Base-by-base conservation (phyloP, 108 stramenopile genomes). In the Cyclostephanos invisitatus region DNA sequence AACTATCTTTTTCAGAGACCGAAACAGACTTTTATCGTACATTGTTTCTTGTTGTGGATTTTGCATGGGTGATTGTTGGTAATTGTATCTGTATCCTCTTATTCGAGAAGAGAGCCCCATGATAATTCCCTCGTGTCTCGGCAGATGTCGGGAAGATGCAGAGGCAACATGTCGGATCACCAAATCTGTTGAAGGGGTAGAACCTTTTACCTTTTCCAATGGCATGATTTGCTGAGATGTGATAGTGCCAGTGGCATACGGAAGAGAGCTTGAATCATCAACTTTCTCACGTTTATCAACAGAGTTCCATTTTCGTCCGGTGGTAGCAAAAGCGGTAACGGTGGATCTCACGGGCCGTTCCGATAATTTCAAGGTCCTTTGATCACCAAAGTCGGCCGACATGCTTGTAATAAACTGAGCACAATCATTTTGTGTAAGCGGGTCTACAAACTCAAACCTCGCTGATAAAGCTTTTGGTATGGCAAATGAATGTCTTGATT, bases 111-210 rank as follows among this genome's bases (percentile, higher is more conserved):
- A 68, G 27, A 89, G 71, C 5, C 85, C 90, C 35, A 87, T 64
- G 25, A 86, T 84, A 47, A 86, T 82, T 17, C 87, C 89, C 65
- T 90, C 93, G 65, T 94, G 90, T 29, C 78, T 85, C 27, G 93
- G 90, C 7, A 94, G 69, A 73, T 90, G 64, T 9, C 47, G 72
- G 44, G 90, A 87, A 18, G 90, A 86, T 37, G 77, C 67, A 17
- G 86, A 80, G 22, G 78, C 66, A 18, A 80, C 77, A 60, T 94
- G 90, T n/a, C 78, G 83, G 29, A 94, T 54, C 22, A 85, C 89
- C 35, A 94, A 72, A 17, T 76, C 50, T 29, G 84, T 47, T 12
- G 32, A 32, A 51, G 71, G 65, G 44, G 27, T 14, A 35, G 71
- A 72, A 1, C 40, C 25, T 8, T 48, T 64, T 25, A 29, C 53